Base-by-base conservation (phyloP, 768 basidiomycete species). In the Panus rudis region DNA sequence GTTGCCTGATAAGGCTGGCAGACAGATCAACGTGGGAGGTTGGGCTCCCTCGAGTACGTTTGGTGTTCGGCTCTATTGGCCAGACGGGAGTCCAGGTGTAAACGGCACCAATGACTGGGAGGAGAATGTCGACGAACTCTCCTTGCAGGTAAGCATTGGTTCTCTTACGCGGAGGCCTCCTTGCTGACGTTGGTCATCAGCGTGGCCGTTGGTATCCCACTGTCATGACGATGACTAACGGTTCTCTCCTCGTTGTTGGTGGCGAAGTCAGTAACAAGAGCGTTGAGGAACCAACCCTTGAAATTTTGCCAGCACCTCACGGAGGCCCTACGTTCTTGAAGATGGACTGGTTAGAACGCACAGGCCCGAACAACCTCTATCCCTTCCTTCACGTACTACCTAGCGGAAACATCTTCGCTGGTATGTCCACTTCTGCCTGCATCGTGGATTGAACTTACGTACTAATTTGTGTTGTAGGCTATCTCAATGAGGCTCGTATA, bases 31-130 rank as follows among this genome's bases (percentile, higher is more conserved):
- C 46, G 71, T 83, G 35, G 79, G 81, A 35, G 81, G 81, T 4
- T 77, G 86, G 86, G 84, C 82, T 14, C 63, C 75, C 40, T 64
- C 74, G 2, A 86, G 84, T 19, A 86, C 84, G 8, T 82, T 66
- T 40, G 87, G 87, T 31, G 66, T 90, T 23, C 73, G 87, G 22
- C 59, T 90, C 13, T 89, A 84, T 47, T 76, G 76, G 0, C 87
- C 87, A 0, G 72, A 81, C 51, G 86, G 87, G 20, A 63, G 56
- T 2, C 62, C 73, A 4, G 87, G 87, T 1, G 74, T 79, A 22
- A 85, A 84, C 48, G 76, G 78, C 5, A 87, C 83, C 4, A 80
- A 78, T 41, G 82, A 89, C 51, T 90, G 87, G 87, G 74, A 89
- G 58, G 86, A 89, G 58, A 76, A 88, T 49, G 66, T 64, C 30